Evolutionary conservation across 1,284 basidiomycete species (phyloP), one percentile per base, ranked within the genome.

Genomic region (Stygiomarasmius scandens): DNA sequence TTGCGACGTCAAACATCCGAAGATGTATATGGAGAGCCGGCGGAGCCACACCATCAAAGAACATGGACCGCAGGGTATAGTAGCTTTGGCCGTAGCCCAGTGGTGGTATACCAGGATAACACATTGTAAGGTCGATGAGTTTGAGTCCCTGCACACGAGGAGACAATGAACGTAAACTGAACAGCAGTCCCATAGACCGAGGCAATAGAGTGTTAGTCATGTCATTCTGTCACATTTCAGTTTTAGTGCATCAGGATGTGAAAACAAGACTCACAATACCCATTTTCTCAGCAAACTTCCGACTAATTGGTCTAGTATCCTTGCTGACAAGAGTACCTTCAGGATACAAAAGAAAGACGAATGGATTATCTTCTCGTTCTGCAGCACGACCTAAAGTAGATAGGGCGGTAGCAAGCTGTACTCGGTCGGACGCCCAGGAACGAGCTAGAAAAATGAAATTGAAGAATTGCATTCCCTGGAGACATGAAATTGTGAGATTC

Each of bases 271-370:
- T 75, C 67, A 93, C 92, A 61, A 93, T 85, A 12, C 89, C 90
- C 62, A 84, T 79, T 73, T 92, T 93, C 58, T 92, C 87, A 10
- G 93, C 92, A 68, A 87, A 97, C 63, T 87, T 89, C 72, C 85
- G 85, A 73, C 91, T 95, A 61, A 91, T 81, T 0, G 91, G 92
- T 47, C 92, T 77, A 2, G 95, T 97, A 61, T 93, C 77, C 55
- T 84, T 81, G 68, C 90, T 93, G 10, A 94, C 87, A 43, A 98
- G 85, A 0, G 95, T 97, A 14, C 95, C 95, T 72, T 98, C 95
- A 0, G 95, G 95, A 69, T 95, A 98, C 48, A 98, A 80, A 49
- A 98, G 78, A 63, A 96, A 85, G 59, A 89, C 87, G 36, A 97
- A 78, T 0, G 93, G 90, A 23, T 81, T 83, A 55, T 89, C 81